Percentiles rank a stretch among this genome's conserved stretches.
These are phyloP conservation scores for Marasmius fiardii DNA, from an alignment of 1,284 basidiomycete species.

Conservation along the genomic window DNA sequence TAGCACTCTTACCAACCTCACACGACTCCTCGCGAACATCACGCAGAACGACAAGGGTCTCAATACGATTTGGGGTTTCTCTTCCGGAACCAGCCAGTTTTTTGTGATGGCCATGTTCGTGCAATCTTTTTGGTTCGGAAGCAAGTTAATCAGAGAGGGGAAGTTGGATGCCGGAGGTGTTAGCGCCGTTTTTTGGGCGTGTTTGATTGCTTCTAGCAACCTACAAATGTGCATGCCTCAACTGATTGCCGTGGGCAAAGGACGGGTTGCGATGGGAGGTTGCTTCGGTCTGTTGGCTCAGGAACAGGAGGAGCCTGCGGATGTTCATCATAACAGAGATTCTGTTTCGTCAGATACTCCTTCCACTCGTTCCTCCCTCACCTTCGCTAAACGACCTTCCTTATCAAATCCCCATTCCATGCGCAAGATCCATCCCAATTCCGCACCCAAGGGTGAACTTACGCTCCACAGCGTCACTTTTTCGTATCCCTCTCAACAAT, in stretches of 20 bases:
- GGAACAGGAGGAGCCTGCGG: constrained; percentile 9
- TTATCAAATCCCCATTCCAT: constrained; percentile 31
- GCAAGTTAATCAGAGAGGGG: constrained; percentile 78
- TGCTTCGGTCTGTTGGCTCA: constrained; percentile 36
- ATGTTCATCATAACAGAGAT: constrained; percentile 15
- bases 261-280: constrained; percentile 80
- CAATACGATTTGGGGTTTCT: constrained; percentile 75
- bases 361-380: constrained; percentile 13
- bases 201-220: constrained; percentile 84
- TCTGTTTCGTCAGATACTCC: constrained; percentile 13
- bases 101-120: constrained; percentile 92
- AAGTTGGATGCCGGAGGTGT: constrained; percentile 72
- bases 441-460: constrained; percentile 70
- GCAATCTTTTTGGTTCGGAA: constrained; percentile 95
- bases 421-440: constrained; percentile 56
- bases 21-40: constrained; percentile 43
- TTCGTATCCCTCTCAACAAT: constrained; percentile 79
- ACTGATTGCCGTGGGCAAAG: constrained; percentile 77
- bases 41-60: constrained; percentile 50
- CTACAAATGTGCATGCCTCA: constrained; percentile 85
- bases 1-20: constrained; percentile 55
- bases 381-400: constrained; percentile 14
- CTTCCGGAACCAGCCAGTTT: constrained; percentile 71
- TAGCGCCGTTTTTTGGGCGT: constrained; percentile 97
- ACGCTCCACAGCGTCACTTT: constrained; percentile 77